A percentile compares a stretch with the other conserved stretches of the same genome.
phyloP scores from a whole-genome alignment of 2,329 filamentous ascomycete genomes.

The Neopestalotiopsis clavispora region DNA sequence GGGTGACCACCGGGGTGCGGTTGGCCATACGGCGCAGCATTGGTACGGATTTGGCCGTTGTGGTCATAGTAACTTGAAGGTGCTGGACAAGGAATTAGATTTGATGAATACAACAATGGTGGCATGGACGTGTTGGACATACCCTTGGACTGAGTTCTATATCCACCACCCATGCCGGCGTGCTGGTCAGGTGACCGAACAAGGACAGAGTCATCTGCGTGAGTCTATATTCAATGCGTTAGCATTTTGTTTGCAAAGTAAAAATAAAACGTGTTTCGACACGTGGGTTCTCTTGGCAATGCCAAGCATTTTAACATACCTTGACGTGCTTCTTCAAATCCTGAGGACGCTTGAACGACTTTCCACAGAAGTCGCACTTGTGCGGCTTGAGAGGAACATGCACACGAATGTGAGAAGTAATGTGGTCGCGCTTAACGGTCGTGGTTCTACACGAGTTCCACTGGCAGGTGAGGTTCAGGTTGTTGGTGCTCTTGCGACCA shows the following conservation, averaged over 20 bases:
- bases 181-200: slow-evolving; percentile 58
- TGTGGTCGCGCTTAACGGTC: slow-evolving; percentile 98
- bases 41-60: slow-evolving; percentile 65
- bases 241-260: not conserved
- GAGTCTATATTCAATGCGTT: slow-evolving; percentile 59
- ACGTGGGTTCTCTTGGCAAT: not conserved
- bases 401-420: slow-evolving; percentile 97
- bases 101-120: slow-evolving; percentile 37
- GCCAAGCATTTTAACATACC: slow-evolving; percentile 41
- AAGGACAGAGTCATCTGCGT: slow-evolving; percentile 90
- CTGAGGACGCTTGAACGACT: slow-evolving; percentile 98
- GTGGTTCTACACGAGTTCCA: slow-evolving; percentile 97
- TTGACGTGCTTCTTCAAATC: slow-evolving; percentile 99
- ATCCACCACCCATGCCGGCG: slow-evolving; percentile 53
- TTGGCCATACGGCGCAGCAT: slow-evolving; percentile 55
- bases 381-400: slow-evolving; percentile 99
- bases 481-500: slow-evolving; percentile 98
- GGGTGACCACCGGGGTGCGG: slow-evolving; percentile 52
- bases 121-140: slow-evolving; percentile 35
- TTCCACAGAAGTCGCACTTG: slow-evolving; percentile 98
- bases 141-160: slow-evolving; percentile 61
- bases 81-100: slow-evolving; percentile 52
- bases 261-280: not conserved
- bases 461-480: slow-evolving; percentile 94
- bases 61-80: slow-evolving; percentile 68